Base-by-base conservation (phyloP, 2,329 filamentous ascomycete species). In the Stagonosporopsis cucurbitacearum region DNA sequence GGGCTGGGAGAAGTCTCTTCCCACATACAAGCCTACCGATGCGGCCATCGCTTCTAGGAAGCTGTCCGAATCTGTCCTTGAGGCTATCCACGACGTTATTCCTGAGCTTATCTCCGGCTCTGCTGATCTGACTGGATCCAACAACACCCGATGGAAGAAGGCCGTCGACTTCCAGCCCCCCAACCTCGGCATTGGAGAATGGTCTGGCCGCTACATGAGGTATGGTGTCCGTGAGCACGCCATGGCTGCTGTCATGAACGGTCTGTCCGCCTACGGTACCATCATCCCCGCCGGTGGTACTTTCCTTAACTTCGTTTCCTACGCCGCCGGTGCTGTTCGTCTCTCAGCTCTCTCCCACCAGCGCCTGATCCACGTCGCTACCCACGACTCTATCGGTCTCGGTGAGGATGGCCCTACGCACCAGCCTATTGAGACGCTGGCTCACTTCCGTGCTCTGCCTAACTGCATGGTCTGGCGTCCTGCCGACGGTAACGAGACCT, bases 381-480 rank as follows among this genome's bases (percentile, higher is more conserved):
- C 94, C 69, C 94, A 98, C 86, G 94, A 98, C 86, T 97, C 94
- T 65, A 99, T 99, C 72, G 95, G 95, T 84, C 91, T 98, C 68
- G 95, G 95, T 80, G 95, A 99, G 83, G 95, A 99, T 75, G 95
- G 95, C 63, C 94, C 95, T 68, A 99, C 95, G 54, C 95, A 99
- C 83, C 95, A 99, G 86, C 95, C 95, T 78, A 96, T 99, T 70
- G 95, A 99, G 88, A 96, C 92, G 40, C 88, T 98, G 63, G 90
- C 93, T 58, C 95, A 98, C 82, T 98, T 98, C 92, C 94, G 95
- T 78, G 95, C 95, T 65, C 87, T 98, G 69, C 95, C 95, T 75
- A 99, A 99, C 89, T 91, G 90, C 85, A 96, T 98, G 91, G 94
- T 98, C 72, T 98, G 95, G 95, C 93, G 95, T 76, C 95, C 95